A percentile compares a stretch with the other conserved stretches of the same genome.
Conservation (phyloP, 106 monocot species). For the Apostasia ramifera region DNA sequence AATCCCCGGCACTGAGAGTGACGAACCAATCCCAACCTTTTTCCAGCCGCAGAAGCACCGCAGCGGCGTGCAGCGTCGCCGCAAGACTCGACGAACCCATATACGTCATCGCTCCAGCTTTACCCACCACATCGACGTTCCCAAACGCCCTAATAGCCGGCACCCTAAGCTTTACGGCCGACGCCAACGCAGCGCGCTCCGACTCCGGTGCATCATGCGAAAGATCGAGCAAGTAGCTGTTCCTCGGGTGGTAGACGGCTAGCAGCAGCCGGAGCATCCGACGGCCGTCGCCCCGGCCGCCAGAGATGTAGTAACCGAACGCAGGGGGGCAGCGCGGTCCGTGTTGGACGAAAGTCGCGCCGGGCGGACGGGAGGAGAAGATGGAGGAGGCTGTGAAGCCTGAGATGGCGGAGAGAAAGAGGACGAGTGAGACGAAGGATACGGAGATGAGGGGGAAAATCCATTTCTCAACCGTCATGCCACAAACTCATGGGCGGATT, state of each 20-base stretch:
- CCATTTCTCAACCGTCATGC: constrained; percentile 27
- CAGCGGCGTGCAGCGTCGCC: constrained; percentile 44
- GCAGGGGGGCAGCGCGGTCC: constrained; percentile 21
- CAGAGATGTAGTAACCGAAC: constrained; percentile 65
- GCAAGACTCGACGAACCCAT: constrained; percentile 52
- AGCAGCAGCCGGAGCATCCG: constrained; percentile 38
- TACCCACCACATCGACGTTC: constrained; percentile 62
- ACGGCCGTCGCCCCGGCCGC: constrained; percentile 28
- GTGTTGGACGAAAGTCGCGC: constrained; percentile 3
- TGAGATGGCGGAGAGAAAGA: constrained; percentile 44
- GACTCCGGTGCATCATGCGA: constrained; percentile 29
- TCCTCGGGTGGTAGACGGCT: constrained; percentile 67
- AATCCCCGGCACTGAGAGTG: constrained; percentile 54
- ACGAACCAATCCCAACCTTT: constrained; percentile 74
- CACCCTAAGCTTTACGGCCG: constrained; percentile 8
- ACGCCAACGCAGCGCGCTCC: constrained; percentile 33
- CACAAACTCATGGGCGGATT: background rate
- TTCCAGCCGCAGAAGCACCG: constrained; percentile 39
- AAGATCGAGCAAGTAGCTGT: constrained; percentile 52
- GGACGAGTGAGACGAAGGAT: constrained; percentile 38
- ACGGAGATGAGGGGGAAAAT: constrained; percentile 40
- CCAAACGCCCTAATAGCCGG: constrained; percentile 40
- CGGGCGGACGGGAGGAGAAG: constrained; percentile 8
- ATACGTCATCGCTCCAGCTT: constrained; percentile 36
- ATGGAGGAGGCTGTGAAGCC: constrained; percentile 35